phyloP scores from a whole-genome alignment of 2,329 filamentous ascomycete species.

The Apiospora saccharicola region DNA sequence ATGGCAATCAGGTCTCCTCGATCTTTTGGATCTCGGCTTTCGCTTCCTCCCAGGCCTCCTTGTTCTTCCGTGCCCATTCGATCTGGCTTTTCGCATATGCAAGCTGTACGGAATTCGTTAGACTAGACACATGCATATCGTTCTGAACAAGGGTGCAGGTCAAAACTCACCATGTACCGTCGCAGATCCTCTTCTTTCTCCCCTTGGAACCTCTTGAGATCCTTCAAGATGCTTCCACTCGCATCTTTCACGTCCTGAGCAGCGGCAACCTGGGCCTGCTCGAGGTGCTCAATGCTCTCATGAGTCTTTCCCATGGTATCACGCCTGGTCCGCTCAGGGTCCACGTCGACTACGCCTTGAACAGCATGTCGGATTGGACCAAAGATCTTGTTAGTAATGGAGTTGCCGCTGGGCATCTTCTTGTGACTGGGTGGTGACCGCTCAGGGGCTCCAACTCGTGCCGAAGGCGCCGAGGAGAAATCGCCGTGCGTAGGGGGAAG shows the following conservation, averaged over 20 bases:
- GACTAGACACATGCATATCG: constrained; percentile 36
- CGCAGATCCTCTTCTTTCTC: constrained; percentile 96
- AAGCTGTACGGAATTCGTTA: constrained; percentile 62
- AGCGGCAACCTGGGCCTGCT: constrained; percentile 88
- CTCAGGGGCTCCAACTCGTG: constrained; percentile 74
- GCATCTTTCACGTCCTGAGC: constrained; percentile 94
- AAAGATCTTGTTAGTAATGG: constrained; percentile 93
- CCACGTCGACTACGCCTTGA: constrained; percentile 94
- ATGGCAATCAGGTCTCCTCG: constrained; percentile 61
- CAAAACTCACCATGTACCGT: constrained; percentile 85
- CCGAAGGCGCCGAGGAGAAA: constrained; percentile 70
- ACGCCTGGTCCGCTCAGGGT: constrained; percentile 89
- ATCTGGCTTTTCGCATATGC: constrained; percentile 92
- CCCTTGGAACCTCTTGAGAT: constrained; percentile 89
- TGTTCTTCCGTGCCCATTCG: constrained; percentile 91
- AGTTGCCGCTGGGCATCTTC: constrained; percentile 85
- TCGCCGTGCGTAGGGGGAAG: constrained; percentile 87
- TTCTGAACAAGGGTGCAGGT: constrained; percentile 8
- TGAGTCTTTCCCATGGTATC: constrained; percentile 96
- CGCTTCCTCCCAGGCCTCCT: constrained; percentile 93
- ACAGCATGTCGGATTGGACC: constrained; percentile 94
- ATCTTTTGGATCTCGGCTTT: constrained; percentile 89
- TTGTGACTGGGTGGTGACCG: constrained; percentile 66
- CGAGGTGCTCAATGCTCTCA: constrained; percentile 84
- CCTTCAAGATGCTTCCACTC: constrained; percentile 84